Evolutionary conservation across 2,329 filamentous ascomycete genomes (phyloP), one percentile per base, ranked within the genome.

Genomic region (Fusarium sublunatum): DNA sequence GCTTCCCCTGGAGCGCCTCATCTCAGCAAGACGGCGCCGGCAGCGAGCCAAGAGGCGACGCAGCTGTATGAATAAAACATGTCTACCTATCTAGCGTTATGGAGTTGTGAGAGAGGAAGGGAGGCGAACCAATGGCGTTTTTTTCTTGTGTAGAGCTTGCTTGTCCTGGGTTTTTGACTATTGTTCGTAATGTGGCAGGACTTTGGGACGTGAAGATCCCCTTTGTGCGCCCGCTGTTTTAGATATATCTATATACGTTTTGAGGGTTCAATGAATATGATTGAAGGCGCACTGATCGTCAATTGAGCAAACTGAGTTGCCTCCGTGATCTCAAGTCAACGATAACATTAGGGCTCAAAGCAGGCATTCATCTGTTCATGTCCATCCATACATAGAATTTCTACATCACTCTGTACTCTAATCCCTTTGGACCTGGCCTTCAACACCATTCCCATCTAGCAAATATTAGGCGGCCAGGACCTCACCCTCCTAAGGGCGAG

Each of bases 61-160:
- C 75, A 52, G 72, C 65, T 71, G 76, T 77, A 73, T 78, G 65
- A 77, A 58, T 69, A 63, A 26, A 42, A 47, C 22, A 39, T 39
- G 32, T 43, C 26, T 54, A 12, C 31, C 7, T 39, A 53, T 48
- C 24, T 44, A 42, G 48, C 62, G 48, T 62, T 45, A 38, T 22
- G 46, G 58, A 55, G 61, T 63, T 54, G 61, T 34, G 39, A 58
- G 28, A 65, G 61, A 57, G 36, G 41, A 41, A 39, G 47, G 43
- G 57, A 59, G 62, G 62, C 53, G 62, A 62, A 58, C 44, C 46
- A 62, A 48, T 31, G 61, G 61, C 61, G 57, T 65, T 65, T 49
- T 62, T 19, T 60, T 60, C 55, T 55, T 60, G 57, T 50, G 46
- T 61, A 65, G 25, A 61, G 44, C 55, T 53, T 51, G 44, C 55